Conservation (phyloP, 1,139 yeast species). For the Geotrichum restrictum region DNA sequence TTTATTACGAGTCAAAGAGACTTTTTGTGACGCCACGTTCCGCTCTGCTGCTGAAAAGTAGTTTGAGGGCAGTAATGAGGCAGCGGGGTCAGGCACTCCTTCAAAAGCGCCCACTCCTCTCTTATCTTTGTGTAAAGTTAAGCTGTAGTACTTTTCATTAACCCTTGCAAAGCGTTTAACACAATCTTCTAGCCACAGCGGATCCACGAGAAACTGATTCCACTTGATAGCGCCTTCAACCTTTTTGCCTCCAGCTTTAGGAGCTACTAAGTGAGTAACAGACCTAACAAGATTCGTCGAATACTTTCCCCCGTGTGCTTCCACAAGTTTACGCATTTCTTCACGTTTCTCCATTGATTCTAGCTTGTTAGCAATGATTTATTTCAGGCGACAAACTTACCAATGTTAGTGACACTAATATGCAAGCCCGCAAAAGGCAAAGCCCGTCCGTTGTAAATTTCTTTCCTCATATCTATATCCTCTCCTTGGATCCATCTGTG, state of each 20-base stretch:
- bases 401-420: slow-evolving; percentile 53
- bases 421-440: slow-evolving; percentile 48
- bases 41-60: slow-evolving; percentile 10
- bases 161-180: slow-evolving; percentile 57
- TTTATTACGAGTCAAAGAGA: slow-evolving; percentile 21
- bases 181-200: slow-evolving; percentile 69
- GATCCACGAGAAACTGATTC: slow-evolving; percentile 68
- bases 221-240: slow-evolving; percentile 62
- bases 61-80: slow-evolving; percentile 11
- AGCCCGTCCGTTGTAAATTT: slow-evolving; percentile 34
- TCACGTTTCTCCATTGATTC: slow-evolving; percentile 31
- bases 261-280: slow-evolving; percentile 47
- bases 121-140: slow-evolving; percentile 37
- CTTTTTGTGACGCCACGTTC: slow-evolving; percentile 17
- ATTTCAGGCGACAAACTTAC: slow-evolving; percentile 16
- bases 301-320: slow-evolving; percentile 55
- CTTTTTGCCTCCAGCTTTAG: slow-evolving; percentile 56
- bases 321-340: slow-evolving; percentile 43
- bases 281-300: slow-evolving; percentile 54
- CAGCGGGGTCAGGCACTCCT: slow-evolving; percentile 30
- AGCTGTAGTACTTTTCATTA: slow-evolving; percentile 46
- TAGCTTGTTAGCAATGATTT: background rate
- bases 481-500: slow-evolving; percentile 55
- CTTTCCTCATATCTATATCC: slow-evolving; percentile 37
- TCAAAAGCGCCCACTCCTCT: slow-evolving; percentile 54